Conservation (phyloP, 148 eudicot genomes). For the Arctostaphylos glauca region DNA sequence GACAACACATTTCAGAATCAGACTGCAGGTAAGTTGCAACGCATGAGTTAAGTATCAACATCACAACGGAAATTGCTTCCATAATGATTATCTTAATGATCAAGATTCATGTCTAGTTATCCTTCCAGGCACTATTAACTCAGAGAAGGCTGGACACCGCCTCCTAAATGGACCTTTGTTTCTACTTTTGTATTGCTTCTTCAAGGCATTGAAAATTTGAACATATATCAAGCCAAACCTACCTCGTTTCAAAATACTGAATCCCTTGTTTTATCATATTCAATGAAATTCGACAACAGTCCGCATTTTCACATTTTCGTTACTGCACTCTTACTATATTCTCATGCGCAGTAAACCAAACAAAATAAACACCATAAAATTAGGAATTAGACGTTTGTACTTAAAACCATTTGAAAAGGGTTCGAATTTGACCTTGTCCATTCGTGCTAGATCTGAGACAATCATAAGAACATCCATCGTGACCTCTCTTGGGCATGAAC, state of each 20-base stretch:
- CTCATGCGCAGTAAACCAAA: not conserved
- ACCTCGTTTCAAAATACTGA: not conserved
- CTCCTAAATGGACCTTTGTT: not conserved
- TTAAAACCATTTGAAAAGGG: not conserved
- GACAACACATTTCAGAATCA: not conserved
- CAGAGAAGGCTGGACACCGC: not conserved
- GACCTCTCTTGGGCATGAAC: conserved; percentile 76
- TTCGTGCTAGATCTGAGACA: conserved; percentile 93
- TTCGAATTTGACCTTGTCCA: conserved; percentile 70
- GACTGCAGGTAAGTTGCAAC: not conserved
- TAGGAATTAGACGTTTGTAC: not conserved
- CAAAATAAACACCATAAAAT: not conserved
- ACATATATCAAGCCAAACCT: not conserved
- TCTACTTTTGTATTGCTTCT: not conserved
- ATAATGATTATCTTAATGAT: not conserved
- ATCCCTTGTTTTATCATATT: not conserved
- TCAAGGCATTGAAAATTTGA: too few species aligned
- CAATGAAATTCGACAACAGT: not conserved
- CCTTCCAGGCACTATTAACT: not conserved
- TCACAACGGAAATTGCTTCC: not conserved
- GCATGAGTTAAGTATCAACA: not conserved
- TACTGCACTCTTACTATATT: not conserved
- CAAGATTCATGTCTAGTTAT: not conserved
- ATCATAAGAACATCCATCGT: conserved; percentile 79
- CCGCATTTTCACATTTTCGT: not conserved